A percentile compares a stretch with the other conserved stretches of the same genome.
Conservation (phyloP, 768 basidiomycete species). For the Clavaria fumosa region DNA sequence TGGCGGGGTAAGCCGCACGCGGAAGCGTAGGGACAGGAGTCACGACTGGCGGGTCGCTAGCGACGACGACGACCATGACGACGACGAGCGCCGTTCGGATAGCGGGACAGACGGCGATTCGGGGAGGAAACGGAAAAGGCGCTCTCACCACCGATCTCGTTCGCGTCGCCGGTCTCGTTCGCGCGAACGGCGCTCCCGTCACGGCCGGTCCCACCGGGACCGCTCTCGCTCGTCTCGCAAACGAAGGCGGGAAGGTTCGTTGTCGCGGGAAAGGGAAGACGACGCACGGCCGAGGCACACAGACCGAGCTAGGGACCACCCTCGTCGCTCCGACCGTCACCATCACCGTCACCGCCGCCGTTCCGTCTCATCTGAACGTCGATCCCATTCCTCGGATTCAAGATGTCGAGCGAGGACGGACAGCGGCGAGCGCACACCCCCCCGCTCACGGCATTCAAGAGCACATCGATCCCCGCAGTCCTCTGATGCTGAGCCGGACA, state of each 20-base stretch:
- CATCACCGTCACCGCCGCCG: conserved; percentile 7
- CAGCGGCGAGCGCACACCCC: too few species aligned
- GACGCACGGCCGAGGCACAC: background rate
- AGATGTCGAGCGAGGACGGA: too few species aligned
- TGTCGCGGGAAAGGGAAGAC: background rate
- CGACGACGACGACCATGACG: conserved; percentile 24
- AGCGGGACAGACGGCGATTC: conserved; percentile 16
- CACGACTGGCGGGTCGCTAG: too few species aligned
- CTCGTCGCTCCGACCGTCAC: too few species aligned
- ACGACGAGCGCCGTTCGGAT: conserved; percentile 12
- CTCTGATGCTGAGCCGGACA: too few species aligned
- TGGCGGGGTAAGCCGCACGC: conserved; percentile 33
- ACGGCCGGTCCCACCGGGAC: background rate
- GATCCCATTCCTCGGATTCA: conserved; percentile 13
- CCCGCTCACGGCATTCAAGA: too few species aligned
- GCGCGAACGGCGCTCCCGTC: background rate
- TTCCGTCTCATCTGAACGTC: conserved; percentile 16
- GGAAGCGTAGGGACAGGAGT: conserved; percentile 31
- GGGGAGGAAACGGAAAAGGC: conserved; percentile 4
- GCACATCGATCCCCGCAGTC: too few species aligned
- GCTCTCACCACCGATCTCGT: background rate
- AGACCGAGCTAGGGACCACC: background rate
- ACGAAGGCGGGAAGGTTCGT: too few species aligned
- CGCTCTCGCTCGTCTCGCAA: background rate
- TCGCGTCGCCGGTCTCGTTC: background rate